Evolutionary conservation across 2,329 filamentous ascomycete genomes (phyloP), one percentile per base, ranked within the genome.

Genomic region (Aspergillus melleus): DNA sequence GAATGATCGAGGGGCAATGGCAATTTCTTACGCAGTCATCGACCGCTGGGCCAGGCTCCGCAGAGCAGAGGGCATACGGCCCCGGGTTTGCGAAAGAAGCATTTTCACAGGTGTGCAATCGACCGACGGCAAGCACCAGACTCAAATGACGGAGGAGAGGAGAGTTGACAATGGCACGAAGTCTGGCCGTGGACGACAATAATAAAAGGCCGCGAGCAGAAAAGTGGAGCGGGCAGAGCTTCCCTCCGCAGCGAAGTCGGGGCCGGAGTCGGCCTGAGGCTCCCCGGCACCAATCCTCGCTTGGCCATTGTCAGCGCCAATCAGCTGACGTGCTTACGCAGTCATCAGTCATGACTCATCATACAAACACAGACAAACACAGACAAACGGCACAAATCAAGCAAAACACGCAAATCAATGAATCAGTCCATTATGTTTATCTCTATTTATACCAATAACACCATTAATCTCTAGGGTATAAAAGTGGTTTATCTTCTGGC

Each of bases 81-180:
- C 69, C 58, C 68, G 65, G 42, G 69, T 64, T 60, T 72, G 70
- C 36, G 69, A 66, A 52, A 71, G 63, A 65, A 72, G 62, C 70
- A 72, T 72, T 60, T 58, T 64, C 36, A 49, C n/a, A 26, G 54
- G 32, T 49, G 57, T 39, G 53, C 53, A 10, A 29, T 55, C 24
- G 24, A 55, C 51, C 52, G 30, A 50, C 22, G 20, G 46, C n/a
- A 19, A 36, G 29, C 52, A 52, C 52, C 26, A 54, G 20, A 46
- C 56, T 24, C 19, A 19, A 52, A 16, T 52, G 36, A 61, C 51
- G 47, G 54, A 39, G 39, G 22, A 46, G 49, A 58, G 32, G 49
- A 22, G 30, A 36, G 30, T 39, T 42, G n/a, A 39, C 14, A 30
- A 2, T 5, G 42, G 16, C 8, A 24, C 16, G 39, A 36, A 55